Evolutionary conservation across 805 yeast species (phyloP), one percentile per base, ranked within the genome.

Genomic region (Kluyveromyces lactis): DNA sequence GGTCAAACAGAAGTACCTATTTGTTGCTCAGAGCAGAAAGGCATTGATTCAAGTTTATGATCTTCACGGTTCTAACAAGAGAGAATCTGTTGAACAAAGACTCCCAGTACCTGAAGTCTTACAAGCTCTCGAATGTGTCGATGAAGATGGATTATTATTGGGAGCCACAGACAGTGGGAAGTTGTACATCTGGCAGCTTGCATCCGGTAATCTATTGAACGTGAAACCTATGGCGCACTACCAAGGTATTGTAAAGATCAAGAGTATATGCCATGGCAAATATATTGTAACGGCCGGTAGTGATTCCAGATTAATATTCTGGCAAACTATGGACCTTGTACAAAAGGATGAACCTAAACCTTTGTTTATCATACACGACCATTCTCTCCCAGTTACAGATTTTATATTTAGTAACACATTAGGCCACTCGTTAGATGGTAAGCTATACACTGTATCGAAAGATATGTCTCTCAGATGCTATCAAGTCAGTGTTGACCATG

Each of bases 81-180:
- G 64, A 48, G 69, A 70, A 50, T 67, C 85, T 24, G 73, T 79
- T 4, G 86, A 84, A 48, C 92, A 87, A 64, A 69, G 81, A 51
- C 69, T 89, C 30, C 92, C 95, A 0, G 67, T 89, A 11, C 95
- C 97, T 0, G 97, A 86, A 58, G 77, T 75, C 39, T 60, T 89
- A 30, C 62, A 73, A 11, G 75, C 86, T 53, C 28, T 48, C 37
- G 61, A 54, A 38, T 52, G 50, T n/a, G 58, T 56, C 26, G 43
- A 53, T 21, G 52, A 52, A 21, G 45, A 49, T 13, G 46, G 46
- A 13, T 55, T 84, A 29, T 59, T 92, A 87, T 90, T 43, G 71
- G 92, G 39, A 55, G 67, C 42, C 53, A 80, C 62, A 1, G 51
- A 51, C 27, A 45, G 60, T n/a, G 97, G 97, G 10, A 74, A 79